phyloP scores from a whole-genome alignment of 139 green algal genomes.

The Marvania coccoides region DNA sequence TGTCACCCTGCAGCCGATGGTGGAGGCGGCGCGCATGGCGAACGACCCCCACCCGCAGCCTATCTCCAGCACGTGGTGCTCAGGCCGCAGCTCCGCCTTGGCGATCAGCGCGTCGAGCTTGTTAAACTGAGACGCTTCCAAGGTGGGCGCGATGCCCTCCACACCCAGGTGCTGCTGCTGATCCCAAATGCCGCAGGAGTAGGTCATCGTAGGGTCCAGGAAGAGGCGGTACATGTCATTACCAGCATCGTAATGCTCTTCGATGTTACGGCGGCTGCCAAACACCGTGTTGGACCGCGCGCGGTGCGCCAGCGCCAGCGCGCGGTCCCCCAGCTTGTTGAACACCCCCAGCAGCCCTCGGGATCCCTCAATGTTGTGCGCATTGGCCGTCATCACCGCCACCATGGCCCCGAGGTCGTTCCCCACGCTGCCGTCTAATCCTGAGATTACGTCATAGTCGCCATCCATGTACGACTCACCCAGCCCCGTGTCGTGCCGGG shows the following conservation, averaged over 20 bases:
- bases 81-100: slow-evolving; percentile 29
- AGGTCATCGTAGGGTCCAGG: slow-evolving; percentile 91
- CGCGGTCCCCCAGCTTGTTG: slow-evolving; percentile 70
- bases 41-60: slow-evolving; percentile 95
- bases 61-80: slow-evolving; percentile 88
- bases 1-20: slow-evolving; percentile 41
- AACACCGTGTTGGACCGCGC: slow-evolving; percentile 69
- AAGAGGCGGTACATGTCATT: slow-evolving; percentile 93
- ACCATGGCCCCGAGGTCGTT: slow-evolving; percentile 61
- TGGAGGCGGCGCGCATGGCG: slow-evolving; percentile 71
- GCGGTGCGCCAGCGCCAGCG: slow-evolving; percentile 70
- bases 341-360: slow-evolving; percentile 63
- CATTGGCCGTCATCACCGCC: slow-evolving; percentile 61
- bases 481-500: slow-evolving; percentile 74
- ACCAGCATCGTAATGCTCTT: slow-evolving; percentile 95
- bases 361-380: slow-evolving; percentile 31
- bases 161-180: neutral
- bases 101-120: slow-evolving; percentile 86
- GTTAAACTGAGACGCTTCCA: slow-evolving; percentile 51
- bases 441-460: slow-evolving; percentile 49
- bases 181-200: slow-evolving; percentile 69
- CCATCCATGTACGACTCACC: slow-evolving; percentile 89
- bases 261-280: slow-evolving; percentile 83
- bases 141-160: neutral
- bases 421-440: slow-evolving; percentile 14